Evolutionary conservation across 306 rosid species (phyloP).

Genomic region (Vachellia pachyceras): DNA sequence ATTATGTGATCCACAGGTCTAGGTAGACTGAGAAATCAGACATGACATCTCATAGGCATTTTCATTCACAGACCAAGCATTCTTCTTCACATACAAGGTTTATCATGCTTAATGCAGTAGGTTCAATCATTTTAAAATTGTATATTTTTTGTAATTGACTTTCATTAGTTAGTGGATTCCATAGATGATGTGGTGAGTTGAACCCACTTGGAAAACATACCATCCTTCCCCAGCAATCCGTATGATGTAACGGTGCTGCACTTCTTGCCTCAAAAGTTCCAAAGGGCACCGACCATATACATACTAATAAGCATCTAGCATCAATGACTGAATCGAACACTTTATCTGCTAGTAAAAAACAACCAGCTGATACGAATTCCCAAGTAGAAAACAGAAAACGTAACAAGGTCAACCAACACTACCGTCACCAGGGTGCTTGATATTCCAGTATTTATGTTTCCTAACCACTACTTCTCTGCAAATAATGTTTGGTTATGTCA

Average conservation of each 20-base stretch:
- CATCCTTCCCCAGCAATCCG: slow-evolving; percentile 2
- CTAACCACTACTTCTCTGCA: neutral
- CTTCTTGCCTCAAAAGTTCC: slow-evolving; percentile 42
- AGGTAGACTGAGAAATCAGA: slow-evolving; percentile 17
- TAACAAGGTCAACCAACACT: slow-evolving; percentile 25
- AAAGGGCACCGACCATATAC: slow-evolving; percentile 35
- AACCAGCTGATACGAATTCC: neutral
- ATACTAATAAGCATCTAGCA: slow-evolving; percentile 4
- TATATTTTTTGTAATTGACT: neutral
- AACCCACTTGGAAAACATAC: neutral
- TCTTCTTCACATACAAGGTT: neutral
- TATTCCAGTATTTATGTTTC: neutral
- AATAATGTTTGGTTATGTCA: neutral
- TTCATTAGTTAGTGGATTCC: neutral
- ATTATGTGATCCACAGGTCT: slow-evolving; percentile 47
- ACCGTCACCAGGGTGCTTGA: slow-evolving; percentile 12
- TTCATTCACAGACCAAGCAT: slow-evolving; percentile 18
- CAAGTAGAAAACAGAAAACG: slow-evolving; percentile 4
- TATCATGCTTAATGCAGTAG: neutral
- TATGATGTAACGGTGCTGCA: slow-evolving; percentile 17
- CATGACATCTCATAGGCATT: slow-evolving; percentile 16
- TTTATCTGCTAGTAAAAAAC: neutral
- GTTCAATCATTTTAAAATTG: neutral
- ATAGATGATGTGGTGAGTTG: neutral
- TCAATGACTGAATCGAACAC: neutral